Base-by-base conservation (phyloP, 805 yeast genomes). In the Saccharomyces eubayanus region DNA sequence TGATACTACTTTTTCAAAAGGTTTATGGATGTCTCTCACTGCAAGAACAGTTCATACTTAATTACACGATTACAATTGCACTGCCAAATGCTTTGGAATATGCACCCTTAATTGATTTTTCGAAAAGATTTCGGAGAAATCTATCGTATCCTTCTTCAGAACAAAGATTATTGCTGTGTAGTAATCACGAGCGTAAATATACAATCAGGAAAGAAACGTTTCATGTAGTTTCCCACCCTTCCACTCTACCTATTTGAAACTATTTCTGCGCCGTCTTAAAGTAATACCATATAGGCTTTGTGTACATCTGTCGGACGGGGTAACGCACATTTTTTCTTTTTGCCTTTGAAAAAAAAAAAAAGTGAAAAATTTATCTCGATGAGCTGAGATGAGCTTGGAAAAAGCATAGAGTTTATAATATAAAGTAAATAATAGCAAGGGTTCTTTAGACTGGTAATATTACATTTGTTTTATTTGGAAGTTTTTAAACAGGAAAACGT, bases 321-420 rank as follows among this genome's bases (percentile, higher is more conserved):
- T 36, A 36, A 36, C 20, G 24, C 12, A 12, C 47, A 20, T 52
- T 48, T 41, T 43, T 51, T 47, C 28, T 36, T 48, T 16, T 36
- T 11, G 31, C 5, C 20, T 6, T 28, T 20, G 20, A 28, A 12
- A 40, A 47, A 49, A 51, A 51, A 51, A 51, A 46, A 31, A 47
- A 47, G 48, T 36, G 45, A 24, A 41, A 16, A 57, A 36, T 36
- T 36, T 36, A 16, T 47, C 49, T 47, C 53, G 61, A 56, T 58
- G 63, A 57, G 63, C 56, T 60, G 59, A 30, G 60, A 55, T 58
- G 60, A 53, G 63, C 53, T 53, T 30, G 30, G 21, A 12, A 40
- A 27, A 31, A 20, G 43, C n/a, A 30, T 6, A 48, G 28, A 31
- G 45, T 16, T 29, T 31, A 16, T 14, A 48, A 31, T 9, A 24